These are phyloP conservation scores for Fusarium ambrosium DNA, from an alignment of 2,329 filamentous ascomycete genomes.

Conservation along the genomic window DNA sequence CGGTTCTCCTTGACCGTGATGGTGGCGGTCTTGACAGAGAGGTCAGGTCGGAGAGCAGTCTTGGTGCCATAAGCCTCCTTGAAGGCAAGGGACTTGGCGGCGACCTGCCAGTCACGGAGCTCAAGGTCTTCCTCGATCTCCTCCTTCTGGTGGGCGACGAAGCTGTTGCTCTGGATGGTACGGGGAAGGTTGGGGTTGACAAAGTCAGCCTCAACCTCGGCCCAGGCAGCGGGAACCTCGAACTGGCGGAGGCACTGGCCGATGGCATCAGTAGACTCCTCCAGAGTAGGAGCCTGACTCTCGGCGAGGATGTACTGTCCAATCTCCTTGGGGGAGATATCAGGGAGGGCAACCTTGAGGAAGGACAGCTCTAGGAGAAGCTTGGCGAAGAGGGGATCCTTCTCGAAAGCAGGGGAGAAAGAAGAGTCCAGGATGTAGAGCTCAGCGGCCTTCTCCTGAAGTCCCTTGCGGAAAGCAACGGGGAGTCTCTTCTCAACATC, in stretches of 20 bases:
- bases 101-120: slow-evolving; percentile 83
- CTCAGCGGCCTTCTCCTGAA: slow-evolving; percentile 77
- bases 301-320: slow-evolving; percentile 75
- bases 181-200: slow-evolving; percentile 67
- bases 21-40: slow-evolving; percentile 86
- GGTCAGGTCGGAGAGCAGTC: slow-evolving; percentile 83
- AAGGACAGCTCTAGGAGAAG: slow-evolving; percentile 86
- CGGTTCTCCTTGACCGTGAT: slow-evolving; percentile 96
- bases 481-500: slow-evolving; percentile 91
- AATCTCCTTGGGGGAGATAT: slow-evolving; percentile 71
- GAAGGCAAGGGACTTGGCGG: slow-evolving; percentile 90
- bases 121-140: slow-evolving; percentile 75
- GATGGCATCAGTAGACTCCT: slow-evolving; percentile 75
- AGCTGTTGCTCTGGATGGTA: slow-evolving; percentile 83
- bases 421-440: slow-evolving; percentile 83
- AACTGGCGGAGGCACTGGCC: slow-evolving; percentile 78
- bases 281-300: slow-evolving; percentile 62
- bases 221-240: slow-evolving; percentile 85
- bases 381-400: slow-evolving; percentile 73
- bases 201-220: slow-evolving; percentile 70
- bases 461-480: slow-evolving; percentile 74
- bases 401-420: slow-evolving; percentile 75
- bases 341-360: slow-evolving; percentile 79
- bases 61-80: slow-evolving; percentile 91
- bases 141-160: slow-evolving; percentile 81